These are phyloP conservation scores for Aulographum hederae DNA, from an alignment of 2,329 filamentous ascomycete species.

Conservation along the genomic window DNA sequence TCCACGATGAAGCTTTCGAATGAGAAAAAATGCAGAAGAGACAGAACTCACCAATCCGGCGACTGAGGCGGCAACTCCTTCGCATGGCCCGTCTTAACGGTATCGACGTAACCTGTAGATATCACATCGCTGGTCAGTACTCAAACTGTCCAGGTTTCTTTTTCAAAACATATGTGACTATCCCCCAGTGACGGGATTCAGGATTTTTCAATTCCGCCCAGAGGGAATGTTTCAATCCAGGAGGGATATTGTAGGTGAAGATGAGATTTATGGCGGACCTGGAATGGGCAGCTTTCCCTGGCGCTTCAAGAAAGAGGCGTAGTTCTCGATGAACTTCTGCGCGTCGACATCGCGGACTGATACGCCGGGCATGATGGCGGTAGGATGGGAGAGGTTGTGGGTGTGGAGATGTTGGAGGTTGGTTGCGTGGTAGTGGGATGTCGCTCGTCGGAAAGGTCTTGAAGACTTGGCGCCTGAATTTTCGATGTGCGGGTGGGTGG, in stretches of 20 bases:
- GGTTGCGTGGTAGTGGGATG: no score
- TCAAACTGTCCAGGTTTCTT: conserved; percentile 13
- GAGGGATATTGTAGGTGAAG: conserved; percentile 13
- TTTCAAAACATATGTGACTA: conserved; percentile 11
- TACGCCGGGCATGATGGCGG: conserved; percentile 66
- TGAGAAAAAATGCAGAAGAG: no score
- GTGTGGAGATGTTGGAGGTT: no score
- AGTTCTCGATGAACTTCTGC: conserved; percentile 77
- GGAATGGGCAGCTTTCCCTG: conserved; percentile 85
- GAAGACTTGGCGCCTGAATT: no score
- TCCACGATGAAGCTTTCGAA: not conserved
- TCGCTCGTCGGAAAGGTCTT: no score
- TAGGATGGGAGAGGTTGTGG: no score
- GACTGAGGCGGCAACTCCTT: conserved; percentile 98
- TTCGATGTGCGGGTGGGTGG: no score
- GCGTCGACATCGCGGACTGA: conserved; percentile 76
- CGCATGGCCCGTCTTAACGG: conserved; percentile 91
- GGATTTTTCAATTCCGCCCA: no score
- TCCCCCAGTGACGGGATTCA: conserved; percentile 37
- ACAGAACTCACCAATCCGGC: conserved; percentile 75
- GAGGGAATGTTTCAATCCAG: no score
- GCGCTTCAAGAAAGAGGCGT: conserved; percentile 77
- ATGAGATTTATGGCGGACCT: conserved; percentile 38
- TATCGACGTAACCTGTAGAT: conserved; percentile 89
- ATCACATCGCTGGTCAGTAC: conserved; percentile 20